Evolutionary conservation across 352 stramenopile genomes (phyloP).

Genomic region (Nothophytophthora sp.): DNA sequence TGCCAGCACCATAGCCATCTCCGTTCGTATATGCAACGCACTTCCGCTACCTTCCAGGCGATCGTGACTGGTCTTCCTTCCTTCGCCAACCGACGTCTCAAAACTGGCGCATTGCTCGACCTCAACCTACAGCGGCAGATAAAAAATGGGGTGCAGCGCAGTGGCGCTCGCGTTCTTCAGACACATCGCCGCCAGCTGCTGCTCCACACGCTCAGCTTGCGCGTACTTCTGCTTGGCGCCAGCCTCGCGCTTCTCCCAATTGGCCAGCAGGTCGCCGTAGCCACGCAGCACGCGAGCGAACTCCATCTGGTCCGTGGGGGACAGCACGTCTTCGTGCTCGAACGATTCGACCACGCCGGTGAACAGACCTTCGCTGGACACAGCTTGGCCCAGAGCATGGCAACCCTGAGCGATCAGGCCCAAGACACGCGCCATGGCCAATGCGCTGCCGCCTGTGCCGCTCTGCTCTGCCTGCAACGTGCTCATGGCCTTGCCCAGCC

Average conservation of each 20-base stretch:
- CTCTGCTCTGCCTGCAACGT: constrained; percentile 57
- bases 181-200: constrained; percentile 32
- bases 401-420: constrained; percentile 67
- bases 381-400: constrained; percentile 63
- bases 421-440: constrained; percentile 67
- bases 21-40: too few relatives aligned
- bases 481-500: constrained; percentile 64
- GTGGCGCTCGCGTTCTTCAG: constrained; percentile 24
- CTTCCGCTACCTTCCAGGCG: too few relatives aligned
- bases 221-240: constrained; percentile 40
- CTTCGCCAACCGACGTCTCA: constrained; percentile 1
- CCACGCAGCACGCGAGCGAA: constrained; percentile 62
- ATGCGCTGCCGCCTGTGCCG: constrained; percentile 41
- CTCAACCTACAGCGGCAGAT: constrained; percentile 42
- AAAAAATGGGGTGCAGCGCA: constrained; percentile 52
- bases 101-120: constrained; percentile 2
- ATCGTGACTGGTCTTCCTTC: too few relatives aligned
- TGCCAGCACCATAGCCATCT: too few relatives aligned
- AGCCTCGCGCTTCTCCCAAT: constrained; percentile 60
- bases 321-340: constrained; percentile 58
- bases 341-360: constrained; percentile 70
- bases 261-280: constrained; percentile 53
- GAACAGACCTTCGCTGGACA: constrained; percentile 74
- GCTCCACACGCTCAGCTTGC: constrained; percentile 39
- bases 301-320: constrained; percentile 58